Evolutionary conservation across 1,139 yeast species (phyloP).

Genomic region (Protomyces inundatus): DNA sequence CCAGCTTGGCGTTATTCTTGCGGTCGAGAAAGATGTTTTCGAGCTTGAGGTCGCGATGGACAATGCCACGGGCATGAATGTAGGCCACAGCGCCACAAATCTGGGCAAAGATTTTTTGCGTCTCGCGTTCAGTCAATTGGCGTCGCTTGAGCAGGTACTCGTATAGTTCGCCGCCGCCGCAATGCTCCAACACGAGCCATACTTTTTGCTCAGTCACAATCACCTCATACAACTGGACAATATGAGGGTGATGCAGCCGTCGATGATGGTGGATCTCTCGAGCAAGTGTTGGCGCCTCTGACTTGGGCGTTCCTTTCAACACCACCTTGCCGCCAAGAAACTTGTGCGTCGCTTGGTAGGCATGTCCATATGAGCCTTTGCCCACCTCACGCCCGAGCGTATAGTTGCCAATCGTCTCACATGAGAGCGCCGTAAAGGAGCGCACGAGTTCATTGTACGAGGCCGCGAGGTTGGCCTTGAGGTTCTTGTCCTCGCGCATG

Average conservation of each 20-base stretch:
- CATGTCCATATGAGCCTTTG: constrained; percentile 26
- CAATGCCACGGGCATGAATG: constrained; percentile 73
- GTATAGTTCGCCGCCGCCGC: constrained; percentile 82
- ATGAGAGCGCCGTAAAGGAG: constrained; percentile 15
- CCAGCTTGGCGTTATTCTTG: constrained; percentile 61
- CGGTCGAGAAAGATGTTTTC: constrained; percentile 79
- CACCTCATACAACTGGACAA: constrained; percentile 79
- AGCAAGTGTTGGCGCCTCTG: constrained; percentile 77
- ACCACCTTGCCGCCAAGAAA: constrained; percentile 43
- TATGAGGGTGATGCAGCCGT: constrained; percentile 76
- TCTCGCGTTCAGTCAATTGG: constrained; percentile 52
- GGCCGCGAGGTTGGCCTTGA: constrained; percentile 23
- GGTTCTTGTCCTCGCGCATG: constrained; percentile 3
- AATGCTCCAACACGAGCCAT: constrained; percentile 86
- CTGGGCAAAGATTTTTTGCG: constrained; percentile 64
- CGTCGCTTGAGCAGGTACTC: constrained; percentile 56
- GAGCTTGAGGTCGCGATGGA: constrained; percentile 83
- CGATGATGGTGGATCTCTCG: constrained; percentile 86
- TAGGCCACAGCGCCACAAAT: constrained; percentile 76
- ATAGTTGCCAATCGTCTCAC: constrained; percentile 32
- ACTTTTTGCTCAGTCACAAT: constrained; percentile 71
- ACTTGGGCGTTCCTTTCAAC: constrained; percentile 71
- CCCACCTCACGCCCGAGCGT: constrained; percentile 30
- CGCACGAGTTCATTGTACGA: constrained; percentile 22
- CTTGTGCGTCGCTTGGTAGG: constrained; percentile 21